These are phyloP conservation scores for Amylocystis lapponica DNA, from an alignment of 768 basidiomycete species.

Conservation along the genomic window DNA sequence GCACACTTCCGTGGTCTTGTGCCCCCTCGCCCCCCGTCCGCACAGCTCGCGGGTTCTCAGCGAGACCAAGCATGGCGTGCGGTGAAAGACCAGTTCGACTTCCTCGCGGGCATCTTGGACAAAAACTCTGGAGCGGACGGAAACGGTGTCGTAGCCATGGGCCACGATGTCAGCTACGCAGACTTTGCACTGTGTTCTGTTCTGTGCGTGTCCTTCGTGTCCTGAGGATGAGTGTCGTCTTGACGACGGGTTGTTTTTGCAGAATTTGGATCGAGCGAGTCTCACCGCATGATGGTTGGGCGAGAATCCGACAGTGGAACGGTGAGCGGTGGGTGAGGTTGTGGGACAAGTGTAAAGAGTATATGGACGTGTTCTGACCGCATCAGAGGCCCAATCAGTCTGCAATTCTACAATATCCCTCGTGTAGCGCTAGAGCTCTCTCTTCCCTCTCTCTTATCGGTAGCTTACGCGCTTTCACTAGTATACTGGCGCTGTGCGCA, in stretches of 20 bases:
- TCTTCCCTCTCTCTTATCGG: no score
- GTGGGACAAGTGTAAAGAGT: constrained; percentile 54
- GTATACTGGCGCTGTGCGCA: no score
- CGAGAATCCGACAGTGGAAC: constrained; percentile 62
- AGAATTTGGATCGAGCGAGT: constrained; percentile 68
- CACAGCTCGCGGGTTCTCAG: constrained; percentile 34
- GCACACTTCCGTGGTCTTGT: constrained; percentile 38
- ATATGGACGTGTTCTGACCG: constrained; percentile 53
- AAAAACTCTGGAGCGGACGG: constrained; percentile 58
- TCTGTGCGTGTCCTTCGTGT: constrained; percentile 26
- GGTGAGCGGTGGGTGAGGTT: constrained; percentile 61
- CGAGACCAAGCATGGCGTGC: constrained; percentile 61
- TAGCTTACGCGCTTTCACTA: no score
- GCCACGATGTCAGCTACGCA: constrained; percentile 61
- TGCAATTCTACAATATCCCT: background rate
- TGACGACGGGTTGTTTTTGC: background rate
- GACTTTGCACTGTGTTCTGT: constrained; percentile 72
- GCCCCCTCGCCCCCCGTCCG: constrained; percentile 10
- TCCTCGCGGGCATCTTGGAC: constrained; percentile 58
- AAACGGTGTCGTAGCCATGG: constrained; percentile 60
- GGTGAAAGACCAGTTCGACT: constrained; percentile 62
- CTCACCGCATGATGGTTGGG: constrained; percentile 71
- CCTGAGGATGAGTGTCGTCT: no score
- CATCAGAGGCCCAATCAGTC: background rate
- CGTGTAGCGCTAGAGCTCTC: constrained; percentile 5